Percentiles rank a stretch among this genome's conserved stretches.
phyloP scores from a whole-genome alignment of 1,284 basidiomycete species.

The Cystobasidium slooffiae region DNA sequence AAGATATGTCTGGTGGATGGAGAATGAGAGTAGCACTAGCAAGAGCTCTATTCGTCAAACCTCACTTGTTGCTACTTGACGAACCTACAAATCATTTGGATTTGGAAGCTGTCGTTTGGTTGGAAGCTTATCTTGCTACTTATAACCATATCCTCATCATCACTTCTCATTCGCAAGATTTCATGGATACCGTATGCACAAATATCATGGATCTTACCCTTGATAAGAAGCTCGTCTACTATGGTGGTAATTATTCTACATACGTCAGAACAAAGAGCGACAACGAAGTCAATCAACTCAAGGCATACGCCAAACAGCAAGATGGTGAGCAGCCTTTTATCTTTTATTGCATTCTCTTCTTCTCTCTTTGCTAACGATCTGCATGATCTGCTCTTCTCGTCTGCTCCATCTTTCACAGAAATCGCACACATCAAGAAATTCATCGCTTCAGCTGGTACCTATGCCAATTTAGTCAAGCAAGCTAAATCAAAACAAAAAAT shows the following conservation, averaged over 20 bases:
- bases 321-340: constrained; percentile 65
- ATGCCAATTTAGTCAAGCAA: constrained; percentile 97
- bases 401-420: constrained; percentile 3
- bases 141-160: constrained; percentile 98
- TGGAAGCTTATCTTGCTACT: constrained; percentile 95
- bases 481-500: constrained; percentile 99
- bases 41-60: constrained; percentile 93
- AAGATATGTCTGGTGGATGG: constrained; percentile 99
- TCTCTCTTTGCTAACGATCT: not conserved
- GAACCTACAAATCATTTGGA: constrained; percentile 83
- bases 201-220: constrained; percentile 95
- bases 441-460: constrained; percentile 97
- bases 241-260: constrained; percentile 39
- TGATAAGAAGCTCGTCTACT: constrained; percentile 69
- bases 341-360: not conserved
- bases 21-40: constrained; percentile 98
- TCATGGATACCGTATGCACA: constrained; percentile 96
- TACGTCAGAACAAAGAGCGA: constrained; percentile 95
- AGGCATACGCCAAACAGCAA: constrained; percentile 97
- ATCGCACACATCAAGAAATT: constrained; percentile 57
- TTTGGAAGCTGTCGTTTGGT: constrained; percentile 96
- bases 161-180: constrained; percentile 96
- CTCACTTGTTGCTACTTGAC: constrained; percentile 89
- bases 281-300: constrained; percentile 99
- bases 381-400: not conserved